Percentiles rank a stretch among this genome's conserved stretches.
phyloP scores from a whole-genome alignment of 345 rosid genomes.

The Gossypium longicalyx region DNA sequence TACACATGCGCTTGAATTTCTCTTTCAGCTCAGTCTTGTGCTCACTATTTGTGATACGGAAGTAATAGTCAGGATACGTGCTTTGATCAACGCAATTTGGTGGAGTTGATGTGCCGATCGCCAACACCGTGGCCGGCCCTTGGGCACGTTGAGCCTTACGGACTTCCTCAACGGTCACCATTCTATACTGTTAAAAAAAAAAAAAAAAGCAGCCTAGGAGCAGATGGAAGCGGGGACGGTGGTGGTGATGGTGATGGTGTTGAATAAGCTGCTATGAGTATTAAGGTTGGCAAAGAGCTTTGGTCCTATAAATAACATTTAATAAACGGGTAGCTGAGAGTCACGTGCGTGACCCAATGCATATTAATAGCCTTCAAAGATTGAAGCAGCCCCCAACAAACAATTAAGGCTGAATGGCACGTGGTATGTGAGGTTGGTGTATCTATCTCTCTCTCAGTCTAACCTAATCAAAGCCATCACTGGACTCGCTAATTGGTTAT shows the following conservation, averaged over 20 bases:
- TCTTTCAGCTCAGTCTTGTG: constrained; percentile 45
- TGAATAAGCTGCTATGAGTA: not conserved
- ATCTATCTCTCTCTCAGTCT: no score
- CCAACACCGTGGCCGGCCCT: constrained; percentile 16
- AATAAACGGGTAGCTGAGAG: not conserved
- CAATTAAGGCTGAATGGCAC: no score
- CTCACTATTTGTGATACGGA: constrained; percentile 48
- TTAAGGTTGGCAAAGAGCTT: no score
- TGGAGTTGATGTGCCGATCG: constrained; percentile 27
- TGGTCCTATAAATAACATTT: no score
- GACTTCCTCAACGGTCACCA: constrained; percentile 14
- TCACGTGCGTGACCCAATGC: constrained; percentile 3
- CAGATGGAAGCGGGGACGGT: not conserved
- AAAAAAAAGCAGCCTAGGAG: not conserved
- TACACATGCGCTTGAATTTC: constrained; percentile 60
- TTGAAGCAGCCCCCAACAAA: no score
- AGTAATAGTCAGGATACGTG: not conserved
- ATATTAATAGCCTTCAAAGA: no score
- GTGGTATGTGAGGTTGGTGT: no score
- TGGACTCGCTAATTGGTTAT: no score
- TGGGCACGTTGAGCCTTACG: constrained; percentile 17
- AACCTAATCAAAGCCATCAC: no score
- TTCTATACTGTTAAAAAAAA: not conserved
- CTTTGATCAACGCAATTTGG: no score
- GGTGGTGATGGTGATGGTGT: no score